Evolutionary conservation across 176 grass and related monocot species (phyloP), one percentile per base, ranked within the genome.

Genomic region (Carex myosuroides): DNA sequence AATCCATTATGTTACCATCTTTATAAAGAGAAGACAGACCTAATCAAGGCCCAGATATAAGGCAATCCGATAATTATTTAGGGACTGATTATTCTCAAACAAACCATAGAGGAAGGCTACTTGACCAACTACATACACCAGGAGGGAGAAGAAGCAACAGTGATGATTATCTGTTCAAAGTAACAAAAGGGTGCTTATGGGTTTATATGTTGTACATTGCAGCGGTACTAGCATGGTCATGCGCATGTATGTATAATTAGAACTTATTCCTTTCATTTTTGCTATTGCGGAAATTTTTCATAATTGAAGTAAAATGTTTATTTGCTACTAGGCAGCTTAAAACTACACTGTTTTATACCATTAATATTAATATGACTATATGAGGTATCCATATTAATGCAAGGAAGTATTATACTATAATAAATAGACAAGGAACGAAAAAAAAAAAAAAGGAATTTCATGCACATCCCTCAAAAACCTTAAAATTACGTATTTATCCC

Each of bases 21-120:
- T n/a, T 94, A 94, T 55, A 94, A 97, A 84, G 92, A 97, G 81
- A 90, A 94, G 76, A 90, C 89, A 0, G 89, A 98, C 69, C 70
- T 93, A 77, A 89, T 87, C 53, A 91, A 93, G 85, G 92, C 89
- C 6, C 87, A 92, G 62, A 85, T 39, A 39, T 5, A 39, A 4
- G 4, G 4, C 3, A 39, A 39, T 39, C 37, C 0, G 37, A 39
- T 44, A 44, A 44, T 44, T 44, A 44, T 44, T 8, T 8, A 44
- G 61, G 83, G 95, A 55, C 80, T 98, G 54, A 83, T 88, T 70
- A 85, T 98, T 69, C 81, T 98, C 1, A 98, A 90, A 54, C 92
- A 93, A 86, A 98, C 89, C 21, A 82, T 93, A 4, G 87, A 94
- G 70, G 85, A 93, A 85, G 92, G 94, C 63, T 98, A 93, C 85